Percentiles rank a stretch among this genome's conserved stretches.
Evolutionary conservation across 2,329 filamentous ascomycete species (phyloP).

Genomic region (Colletotrichum tanaceti): DNA sequence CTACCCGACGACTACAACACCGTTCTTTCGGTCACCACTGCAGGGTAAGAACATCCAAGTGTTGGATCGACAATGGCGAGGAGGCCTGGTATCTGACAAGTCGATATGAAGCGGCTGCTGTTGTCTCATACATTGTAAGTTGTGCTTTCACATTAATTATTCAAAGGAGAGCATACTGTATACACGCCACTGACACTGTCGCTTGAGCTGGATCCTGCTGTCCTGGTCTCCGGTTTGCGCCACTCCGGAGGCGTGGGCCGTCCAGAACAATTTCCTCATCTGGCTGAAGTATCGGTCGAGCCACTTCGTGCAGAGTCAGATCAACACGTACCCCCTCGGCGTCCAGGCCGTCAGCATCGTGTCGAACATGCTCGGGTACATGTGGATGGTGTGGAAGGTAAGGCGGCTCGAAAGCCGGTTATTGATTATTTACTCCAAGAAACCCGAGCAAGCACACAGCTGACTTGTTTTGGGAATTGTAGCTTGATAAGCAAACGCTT

Average conservation of each 20-base stretch:
- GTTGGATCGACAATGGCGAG: neutral
- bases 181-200: neutral
- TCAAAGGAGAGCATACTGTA: too few species aligned
- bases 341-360: constrained; percentile 50
- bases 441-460: neutral
- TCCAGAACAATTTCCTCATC: constrained; percentile 46
- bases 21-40: constrained; percentile 61
- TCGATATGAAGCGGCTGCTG: constrained; percentile 44
- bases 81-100: too few species aligned
- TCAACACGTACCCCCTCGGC: constrained; percentile 53
- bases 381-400: constrained; percentile 36
- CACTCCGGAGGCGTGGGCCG: constrained; percentile 50
- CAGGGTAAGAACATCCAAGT: constrained; percentile 4
- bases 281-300: constrained; percentile 46
- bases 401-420: too few species aligned
- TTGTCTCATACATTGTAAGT: constrained; percentile 41
- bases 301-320: constrained; percentile 47
- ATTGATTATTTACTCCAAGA: too few species aligned
- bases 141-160: constrained; percentile 13
- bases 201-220: constrained; percentile 46
- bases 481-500: constrained; percentile 7
- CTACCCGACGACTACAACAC: constrained; percentile 68
- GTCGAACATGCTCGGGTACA: constrained; percentile 36
- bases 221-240: constrained; percentile 51
- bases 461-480: neutral